A percentile compares a stretch with the other conserved stretches of the same genome.
Conservation (phyloP, 2,329 filamentous ascomycete genomes). For the Microcyclosporella mali region DNA sequence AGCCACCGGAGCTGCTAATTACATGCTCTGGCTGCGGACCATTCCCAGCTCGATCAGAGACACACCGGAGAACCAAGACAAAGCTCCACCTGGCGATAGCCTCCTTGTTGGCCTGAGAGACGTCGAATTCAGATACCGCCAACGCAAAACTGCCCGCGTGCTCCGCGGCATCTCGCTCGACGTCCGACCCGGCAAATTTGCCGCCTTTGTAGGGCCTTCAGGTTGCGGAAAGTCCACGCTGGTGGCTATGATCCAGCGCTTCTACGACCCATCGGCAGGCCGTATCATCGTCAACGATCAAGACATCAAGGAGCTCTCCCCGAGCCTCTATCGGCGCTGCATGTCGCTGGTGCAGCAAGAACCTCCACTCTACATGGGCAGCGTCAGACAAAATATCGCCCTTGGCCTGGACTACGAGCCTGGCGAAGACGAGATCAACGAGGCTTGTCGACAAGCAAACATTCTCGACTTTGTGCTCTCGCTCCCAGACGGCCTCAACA, state of each 20-base stretch:
- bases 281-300: slow-evolving; percentile 46
- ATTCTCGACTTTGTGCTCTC: slow-evolving; percentile 49
- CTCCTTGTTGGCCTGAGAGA: neutral
- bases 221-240: slow-evolving; percentile 45
- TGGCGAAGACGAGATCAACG: slow-evolving; percentile 37
- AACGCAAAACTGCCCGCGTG: neutral
- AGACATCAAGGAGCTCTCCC: slow-evolving; percentile 53
- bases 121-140: slow-evolving; percentile 4
- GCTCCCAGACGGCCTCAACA: slow-evolving; percentile 46
- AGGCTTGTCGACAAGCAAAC: slow-evolving; percentile 47
- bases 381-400: slow-evolving; percentile 53
- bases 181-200: slow-evolving; percentile 22
- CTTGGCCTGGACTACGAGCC: slow-evolving; percentile 37
- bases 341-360: slow-evolving; percentile 70
- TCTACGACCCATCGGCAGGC: slow-evolving; percentile 39
- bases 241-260: slow-evolving; percentile 41
- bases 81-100: slow-evolving; percentile 12
- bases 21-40: slow-evolving; percentile 39
- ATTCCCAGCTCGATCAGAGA: slow-evolving; percentile 33
- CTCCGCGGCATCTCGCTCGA: slow-evolving; percentile 1
- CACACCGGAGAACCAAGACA: slow-evolving; percentile 25
- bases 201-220: slow-evolving; percentile 43
- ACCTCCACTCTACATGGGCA: slow-evolving; percentile 63
- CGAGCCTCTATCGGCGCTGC: slow-evolving; percentile 56
- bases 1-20: slow-evolving; percentile 33